Base-by-base conservation (phyloP, 2,329 filamentous ascomycete species). In the Emmonsia crescens region DNA sequence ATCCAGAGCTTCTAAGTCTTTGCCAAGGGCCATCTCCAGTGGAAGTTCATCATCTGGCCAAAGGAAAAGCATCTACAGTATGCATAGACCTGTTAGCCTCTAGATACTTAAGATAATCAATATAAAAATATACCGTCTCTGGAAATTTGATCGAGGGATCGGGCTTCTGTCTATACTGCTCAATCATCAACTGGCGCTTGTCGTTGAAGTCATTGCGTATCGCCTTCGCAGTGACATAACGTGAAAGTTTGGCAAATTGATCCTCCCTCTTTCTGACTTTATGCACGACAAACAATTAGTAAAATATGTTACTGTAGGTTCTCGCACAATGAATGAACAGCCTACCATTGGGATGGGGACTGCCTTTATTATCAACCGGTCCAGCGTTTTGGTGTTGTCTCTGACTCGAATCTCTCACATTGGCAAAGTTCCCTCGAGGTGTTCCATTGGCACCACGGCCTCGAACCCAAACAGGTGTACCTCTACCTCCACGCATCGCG, bases 41-140 rank as follows among this genome's bases (percentile, higher is more conserved):
- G 73, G 68, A 42, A 76, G 74, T 5, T 80, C 77, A 38, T 76
- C 69, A 0, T 67, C 64, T 2, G 79, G 79, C 80, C 79, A 81
- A 24, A 76, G 66, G 59, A 80, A 80, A 0, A 73, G 66, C 16
- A 78, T 69, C 68, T 74, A 62, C 21, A 29, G 33, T 16, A 12
- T 12, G n/a, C 42, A 40, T 33, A 52, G 56, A 19, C n/a, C 4
- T 49, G 29, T 38, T 40, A 51, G 29, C 21, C 44, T 58, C 16
- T 40, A 5, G n/a, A 40, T 40, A 38, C 12, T 14, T 24, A 24
- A 3, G 5, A 51, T 42, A 66, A 57, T 52, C 29, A 61, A 60
- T 59, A 40, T 31, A 49, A 56, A 48, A 52, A 66, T 64, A 36
- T 42, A 73, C 70, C 63, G 68, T 67, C 59, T 73, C 69, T 4